Evolutionary conservation across 441 rosid genomes (phyloP), one percentile per base, ranked within the genome.

Genomic region (Pelargonium myrrhifolium): DNA sequence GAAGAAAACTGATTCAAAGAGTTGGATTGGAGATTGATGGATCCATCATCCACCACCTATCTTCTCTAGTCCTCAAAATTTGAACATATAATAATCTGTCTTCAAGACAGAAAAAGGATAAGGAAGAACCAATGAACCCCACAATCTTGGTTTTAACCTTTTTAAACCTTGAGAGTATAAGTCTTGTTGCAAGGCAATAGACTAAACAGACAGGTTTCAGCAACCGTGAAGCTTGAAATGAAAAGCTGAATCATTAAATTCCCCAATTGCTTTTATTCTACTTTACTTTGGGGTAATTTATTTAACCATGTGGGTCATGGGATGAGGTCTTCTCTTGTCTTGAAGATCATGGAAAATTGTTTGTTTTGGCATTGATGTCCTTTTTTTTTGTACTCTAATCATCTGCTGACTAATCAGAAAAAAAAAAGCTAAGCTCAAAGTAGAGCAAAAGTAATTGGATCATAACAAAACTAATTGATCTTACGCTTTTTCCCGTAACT

Each of bases 401-500:
- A 56, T 56, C 24, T 6, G 17, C 26, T 9, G 61, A 56, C 28
- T 20, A 17, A 56, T 18, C 10, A 9, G 26, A 2, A 24, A 31
- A 18, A 56, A 22, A 56, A 56, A 51, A 51, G 15, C 22, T 51
- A 51, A 51, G 58, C 26, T 8, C 22, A 20, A 56, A 6, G 21
- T 56, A 56, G 28, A 56, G 20, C 26, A 56, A 20, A 8, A 56
- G 24, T 24, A 56, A 56, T 2, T 56, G 10, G 22, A 56, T 11
- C 61, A 20, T 56, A 56, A 20, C 12, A n/a, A 49, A 1, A 15
- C 58, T 17, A 28, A n/a, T 12, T 28, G 64, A 69, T 75, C 97
- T 91, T 89, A 91, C 97, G 92, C 97, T 83, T 83, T 88, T 83
- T 87, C 87, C 62, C 94, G 85, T 76, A 94, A 64, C 80, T 91